phyloP scores from a whole-genome alignment of 169 alveolate genomes.

The Cryptosporidium parvum region DNA sequence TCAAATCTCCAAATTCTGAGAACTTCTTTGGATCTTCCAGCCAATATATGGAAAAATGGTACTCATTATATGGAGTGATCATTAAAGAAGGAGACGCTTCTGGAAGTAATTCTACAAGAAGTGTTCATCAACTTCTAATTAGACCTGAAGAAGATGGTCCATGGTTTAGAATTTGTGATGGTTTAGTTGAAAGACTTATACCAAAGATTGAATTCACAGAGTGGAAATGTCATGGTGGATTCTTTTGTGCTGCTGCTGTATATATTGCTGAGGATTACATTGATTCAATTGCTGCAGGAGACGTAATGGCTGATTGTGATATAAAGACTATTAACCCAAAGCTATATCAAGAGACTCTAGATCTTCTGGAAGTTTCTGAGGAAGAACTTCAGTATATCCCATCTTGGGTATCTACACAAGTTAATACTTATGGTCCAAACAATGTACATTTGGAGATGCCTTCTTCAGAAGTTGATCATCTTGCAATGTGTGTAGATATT shows the following conservation, averaged over 20 bases:
- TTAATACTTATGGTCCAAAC: constrained; percentile 3
- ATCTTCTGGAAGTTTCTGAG: constrained; percentile 82
- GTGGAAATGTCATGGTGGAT: constrained; percentile 92
- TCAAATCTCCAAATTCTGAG: constrained; percentile 17
- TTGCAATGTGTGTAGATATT: constrained; percentile 57
- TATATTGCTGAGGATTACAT: constrained; percentile 91
- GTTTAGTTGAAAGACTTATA: constrained; percentile 85
- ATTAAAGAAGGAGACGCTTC: constrained; percentile 84
- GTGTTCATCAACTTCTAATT: constrained; percentile 83
- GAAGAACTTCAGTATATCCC: constrained; percentile 77
- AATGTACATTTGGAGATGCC: constrained; percentile 19
- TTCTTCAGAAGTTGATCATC: constrained; percentile 16
- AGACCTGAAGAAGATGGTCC: constrained; percentile 92
- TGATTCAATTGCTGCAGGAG: constrained; percentile 87
- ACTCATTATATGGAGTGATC: constrained; percentile 84
- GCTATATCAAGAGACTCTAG: constrained; percentile 81
- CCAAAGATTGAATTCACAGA: constrained; percentile 89
- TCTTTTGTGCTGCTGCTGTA: constrained; percentile 90
- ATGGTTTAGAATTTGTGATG: constrained; percentile 89
- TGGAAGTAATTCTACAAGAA: constrained; percentile 66
- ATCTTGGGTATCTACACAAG: constrained; percentile 61
- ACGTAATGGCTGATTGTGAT: constrained; percentile 83
- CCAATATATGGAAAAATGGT: constrained; percentile 83
- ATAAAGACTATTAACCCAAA: constrained; percentile 83
- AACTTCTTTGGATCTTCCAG: constrained; percentile 40